phyloP scores from a whole-genome alignment of 768 basidiomycete genomes.

The Punctularia strigosozonata region DNA sequence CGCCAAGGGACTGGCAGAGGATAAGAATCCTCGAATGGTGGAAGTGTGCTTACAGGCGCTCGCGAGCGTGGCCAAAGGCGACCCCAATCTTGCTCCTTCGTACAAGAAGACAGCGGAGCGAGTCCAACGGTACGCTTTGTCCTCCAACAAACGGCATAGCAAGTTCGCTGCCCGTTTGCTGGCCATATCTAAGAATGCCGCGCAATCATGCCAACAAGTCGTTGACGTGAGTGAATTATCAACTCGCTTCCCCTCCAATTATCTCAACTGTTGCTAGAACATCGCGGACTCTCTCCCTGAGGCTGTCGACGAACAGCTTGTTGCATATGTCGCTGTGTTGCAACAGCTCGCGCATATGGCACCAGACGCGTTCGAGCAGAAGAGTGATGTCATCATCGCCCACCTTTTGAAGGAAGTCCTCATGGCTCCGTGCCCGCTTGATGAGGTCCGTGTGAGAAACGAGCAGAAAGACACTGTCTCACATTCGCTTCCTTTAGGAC shows the following conservation, averaged over 20 bases:
- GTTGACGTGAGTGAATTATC: slow-evolving; percentile 42
- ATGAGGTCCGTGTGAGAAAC: slow-evolving; percentile 30
- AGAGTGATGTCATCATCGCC: slow-evolving; percentile 61
- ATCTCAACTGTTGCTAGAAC: slow-evolving; percentile 25
- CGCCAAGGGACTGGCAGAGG: slow-evolving; percentile 58
- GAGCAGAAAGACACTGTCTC: too few relatives aligned
- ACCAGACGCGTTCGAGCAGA: slow-evolving; percentile 65
- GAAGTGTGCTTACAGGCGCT: slow-evolving; percentile 71
- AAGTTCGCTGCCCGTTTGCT: slow-evolving; percentile 81
- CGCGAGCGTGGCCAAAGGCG: slow-evolving; percentile 50
- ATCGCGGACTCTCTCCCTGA: slow-evolving; percentile 42
- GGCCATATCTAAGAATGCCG: slow-evolving; percentile 42
- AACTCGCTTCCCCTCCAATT: background rate
- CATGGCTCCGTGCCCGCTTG: slow-evolving; percentile 37
- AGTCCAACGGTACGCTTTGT: slow-evolving; percentile 44
- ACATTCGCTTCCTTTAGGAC: slow-evolving; percentile 19
- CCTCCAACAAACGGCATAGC: slow-evolving; percentile 51
- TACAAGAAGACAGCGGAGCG: slow-evolving; percentile 70
- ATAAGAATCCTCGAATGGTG: slow-evolving; percentile 37
- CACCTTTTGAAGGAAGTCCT: slow-evolving; percentile 64
- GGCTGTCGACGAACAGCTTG: slow-evolving; percentile 36
- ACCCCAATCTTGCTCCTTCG: slow-evolving; percentile 39
- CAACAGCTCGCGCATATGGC: slow-evolving; percentile 60
- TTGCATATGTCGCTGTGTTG: slow-evolving; percentile 60
- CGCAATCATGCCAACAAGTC: slow-evolving; percentile 37